Percentiles rank a stretch among this genome's conserved stretches.
Evolutionary conservation across 2,329 filamentous ascomycete species (phyloP).

Genomic region (Paecilomyces sp.): DNA sequence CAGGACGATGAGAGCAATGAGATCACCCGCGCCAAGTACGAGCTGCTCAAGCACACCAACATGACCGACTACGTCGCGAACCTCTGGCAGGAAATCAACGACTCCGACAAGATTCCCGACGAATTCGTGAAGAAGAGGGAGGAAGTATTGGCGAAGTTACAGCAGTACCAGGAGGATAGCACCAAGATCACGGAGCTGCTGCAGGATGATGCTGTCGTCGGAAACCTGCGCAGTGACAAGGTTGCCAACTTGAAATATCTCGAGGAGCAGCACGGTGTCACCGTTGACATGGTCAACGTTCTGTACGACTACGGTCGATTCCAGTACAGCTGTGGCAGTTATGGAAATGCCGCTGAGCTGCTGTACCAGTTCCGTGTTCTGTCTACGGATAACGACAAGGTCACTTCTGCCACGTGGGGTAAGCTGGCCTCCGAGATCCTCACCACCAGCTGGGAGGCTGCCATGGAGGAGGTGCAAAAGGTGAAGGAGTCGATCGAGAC

Average conservation of each 20-base stretch:
- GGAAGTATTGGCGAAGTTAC: constrained; percentile 74
- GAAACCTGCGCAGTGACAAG: constrained; percentile 90
- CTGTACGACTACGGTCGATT: constrained; percentile 95
- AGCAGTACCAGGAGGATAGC: constrained; percentile 79
- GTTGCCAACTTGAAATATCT: constrained; percentile 97
- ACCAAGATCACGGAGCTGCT: constrained; percentile 82
- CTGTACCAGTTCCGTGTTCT: constrained; percentile 97
- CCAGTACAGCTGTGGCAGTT: constrained; percentile 96
- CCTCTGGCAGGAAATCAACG: constrained; percentile 83
- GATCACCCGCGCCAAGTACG: constrained; percentile 80
- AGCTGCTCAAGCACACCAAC: constrained; percentile 92
- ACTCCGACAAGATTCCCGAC: constrained; percentile 66
- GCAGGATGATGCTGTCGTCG: constrained; percentile 81
- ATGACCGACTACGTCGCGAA: constrained; percentile 98
- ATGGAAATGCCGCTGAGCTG: constrained; percentile 79
- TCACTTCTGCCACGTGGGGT: constrained; percentile 91
- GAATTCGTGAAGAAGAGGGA: constrained; percentile 88
- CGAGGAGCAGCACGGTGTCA: constrained; percentile 94
- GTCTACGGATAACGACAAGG: constrained; percentile 97
- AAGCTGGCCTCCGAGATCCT: constrained; percentile 96
- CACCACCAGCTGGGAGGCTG: constrained; percentile 88
- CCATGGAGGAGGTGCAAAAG: constrained; percentile 83
- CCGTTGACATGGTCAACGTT: constrained; percentile 88
- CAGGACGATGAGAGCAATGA: constrained; percentile 73
- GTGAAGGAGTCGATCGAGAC: constrained; percentile 89